Conservation (phyloP, 139 green algal species). For the Ettlia oleoabundans region DNA sequence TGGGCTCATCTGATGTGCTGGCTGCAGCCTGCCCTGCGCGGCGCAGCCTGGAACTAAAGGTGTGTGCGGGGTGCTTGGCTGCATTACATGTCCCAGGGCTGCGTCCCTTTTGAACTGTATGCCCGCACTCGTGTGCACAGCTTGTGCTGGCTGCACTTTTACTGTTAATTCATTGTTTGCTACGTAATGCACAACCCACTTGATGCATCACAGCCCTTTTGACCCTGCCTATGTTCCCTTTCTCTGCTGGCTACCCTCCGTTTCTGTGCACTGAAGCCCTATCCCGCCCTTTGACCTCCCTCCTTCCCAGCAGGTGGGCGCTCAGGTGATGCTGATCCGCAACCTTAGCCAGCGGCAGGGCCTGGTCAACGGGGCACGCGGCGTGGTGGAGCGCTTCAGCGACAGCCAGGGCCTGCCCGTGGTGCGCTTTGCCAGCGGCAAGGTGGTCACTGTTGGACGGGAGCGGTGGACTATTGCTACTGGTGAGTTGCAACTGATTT, state of each 20-base stretch:
- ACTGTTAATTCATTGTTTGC: no score
- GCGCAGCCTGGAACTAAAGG: constrained; percentile 52
- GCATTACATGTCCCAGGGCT: no score
- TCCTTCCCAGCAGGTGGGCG: constrained; percentile 11
- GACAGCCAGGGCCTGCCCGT: constrained; percentile 38
- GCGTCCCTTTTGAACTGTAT: no score
- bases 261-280: background rate
- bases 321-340: constrained; percentile 63
- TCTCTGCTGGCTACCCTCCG: background rate
- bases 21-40: constrained; percentile 42
- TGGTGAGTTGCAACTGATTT: no score
- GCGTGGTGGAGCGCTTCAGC: constrained; percentile 65
- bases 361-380: constrained; percentile 78
- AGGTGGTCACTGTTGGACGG: constrained; percentile 42
- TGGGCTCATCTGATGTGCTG: constrained; percentile 35
- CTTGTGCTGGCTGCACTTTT: no score
- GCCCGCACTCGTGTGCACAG: no score
- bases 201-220: no score
- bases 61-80: constrained; percentile 20
- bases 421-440: constrained; percentile 40
- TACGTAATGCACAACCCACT: no score
- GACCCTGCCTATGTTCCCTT: no score
- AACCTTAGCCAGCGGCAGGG: constrained; percentile 48
- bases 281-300: background rate
- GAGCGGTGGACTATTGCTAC: constrained; percentile 49